Conservation (phyloP, 2,329 filamentous ascomycete genomes). For the Apiospora rasikravindrae region DNA sequence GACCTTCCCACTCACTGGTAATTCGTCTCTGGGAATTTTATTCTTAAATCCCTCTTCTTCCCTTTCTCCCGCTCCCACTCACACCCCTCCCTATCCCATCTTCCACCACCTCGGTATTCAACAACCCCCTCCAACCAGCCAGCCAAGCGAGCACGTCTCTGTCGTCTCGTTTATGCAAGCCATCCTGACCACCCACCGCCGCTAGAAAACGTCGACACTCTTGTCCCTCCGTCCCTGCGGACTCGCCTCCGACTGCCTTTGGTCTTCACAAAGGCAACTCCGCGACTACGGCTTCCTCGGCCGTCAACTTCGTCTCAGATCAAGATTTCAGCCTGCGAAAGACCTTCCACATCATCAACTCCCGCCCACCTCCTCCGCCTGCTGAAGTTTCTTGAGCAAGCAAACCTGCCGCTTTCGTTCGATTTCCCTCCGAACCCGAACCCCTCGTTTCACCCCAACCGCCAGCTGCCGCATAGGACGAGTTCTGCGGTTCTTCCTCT, state of each 20-base stretch:
- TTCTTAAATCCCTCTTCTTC: conserved; percentile 12
- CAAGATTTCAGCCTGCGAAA: conserved; percentile 73
- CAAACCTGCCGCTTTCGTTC: conserved; percentile 55
- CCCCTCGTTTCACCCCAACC: conserved; percentile 62
- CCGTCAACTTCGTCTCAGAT: conserved; percentile 67
- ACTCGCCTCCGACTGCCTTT: conserved; percentile 57
- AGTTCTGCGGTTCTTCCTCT: conserved; percentile 99
- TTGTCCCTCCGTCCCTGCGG: background rate
- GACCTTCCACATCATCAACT: conserved; percentile 71
- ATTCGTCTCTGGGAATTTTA: background rate
- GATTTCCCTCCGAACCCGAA: conserved; percentile 53
- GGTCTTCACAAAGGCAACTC: conserved; percentile 69
- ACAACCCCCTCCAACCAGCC: background rate
- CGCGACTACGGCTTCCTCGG: conserved; percentile 65
- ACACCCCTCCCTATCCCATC: background rate
- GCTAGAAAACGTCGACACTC: background rate
- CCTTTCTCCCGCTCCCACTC: background rate
- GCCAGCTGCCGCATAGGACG: conserved; percentile 99
- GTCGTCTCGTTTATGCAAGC: background rate
- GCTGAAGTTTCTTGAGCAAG: conserved; percentile 54
- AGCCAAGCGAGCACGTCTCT: background rate
- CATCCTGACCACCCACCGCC: background rate
- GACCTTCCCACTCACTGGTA: background rate
- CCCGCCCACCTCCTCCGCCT: conserved; percentile 61
- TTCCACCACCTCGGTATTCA: conserved; percentile 7